Base-by-base conservation (phyloP, 495 filamentous ascomycete genomes). In the Hypoxylon lenormandii region DNA sequence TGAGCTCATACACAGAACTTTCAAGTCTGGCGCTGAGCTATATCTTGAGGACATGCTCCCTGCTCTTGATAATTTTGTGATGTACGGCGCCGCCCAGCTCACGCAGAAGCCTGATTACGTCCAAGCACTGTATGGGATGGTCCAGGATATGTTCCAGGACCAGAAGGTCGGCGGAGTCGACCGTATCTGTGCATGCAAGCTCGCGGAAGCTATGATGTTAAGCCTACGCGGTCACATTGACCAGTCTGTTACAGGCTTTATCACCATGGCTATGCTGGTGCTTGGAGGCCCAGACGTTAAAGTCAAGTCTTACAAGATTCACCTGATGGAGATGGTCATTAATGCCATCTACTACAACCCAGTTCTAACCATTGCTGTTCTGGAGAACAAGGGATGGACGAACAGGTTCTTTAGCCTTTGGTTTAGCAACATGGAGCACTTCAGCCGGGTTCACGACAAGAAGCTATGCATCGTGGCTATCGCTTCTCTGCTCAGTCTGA, bases 21-120 rank as follows among this genome's bases (percentile, higher is more conserved):
- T 98, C 85, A 97, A 97, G 82, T 90, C 92, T 45, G 93, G 95
- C 30, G 95, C 95, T 13, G 95, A 98, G 81, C 84, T 98, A 19
- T 98, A 98, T 70, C 86, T 98, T n/a, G 94, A 97, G 76, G 95
- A 98, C 65, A 98, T 98, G 95, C 89, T 98, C 23, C 95, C 95
- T 2, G 94, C 96, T 0, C 84, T 98, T 15, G 95, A 98, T 80
- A 98, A 98, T 79, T 97, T 95, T 73, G 90, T 98, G 43, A 88
- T 93, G 55, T 98, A 96, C 76, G 95, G 95, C 43, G 85, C 90
- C 1, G 82, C 89, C 37, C 91, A 87, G 70, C 81, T 98, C 60
- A 81, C 90, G 8, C 88, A 94, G 78, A 94, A 90, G 66, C 92
- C 89, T n/a, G 84, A 87, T 23, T 97, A 97, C 73, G 85, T 97